These are phyloP conservation scores for Barnettozyma siamensis DNA, from an alignment of 805 yeast species.

Conservation along the genomic window DNA sequence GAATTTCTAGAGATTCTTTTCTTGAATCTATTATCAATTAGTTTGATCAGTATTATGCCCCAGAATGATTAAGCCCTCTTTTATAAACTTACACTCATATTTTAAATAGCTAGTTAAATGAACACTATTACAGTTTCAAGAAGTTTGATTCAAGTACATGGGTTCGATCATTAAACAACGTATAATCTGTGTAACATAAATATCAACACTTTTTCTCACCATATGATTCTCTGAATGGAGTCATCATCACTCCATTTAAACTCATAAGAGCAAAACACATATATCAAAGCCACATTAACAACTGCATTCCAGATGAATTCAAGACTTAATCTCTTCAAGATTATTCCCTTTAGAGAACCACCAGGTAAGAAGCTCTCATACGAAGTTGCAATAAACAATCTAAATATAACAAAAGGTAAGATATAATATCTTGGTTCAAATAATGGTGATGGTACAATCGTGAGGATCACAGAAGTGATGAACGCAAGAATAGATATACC, in stretches of 20 bases:
- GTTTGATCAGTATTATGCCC: too few relatives aligned
- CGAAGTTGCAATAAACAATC: conserved; percentile 48
- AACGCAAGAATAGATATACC: conserved; percentile 47
- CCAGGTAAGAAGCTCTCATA: conserved; percentile 23
- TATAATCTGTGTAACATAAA: too few relatives aligned
- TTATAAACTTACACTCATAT: too few relatives aligned
- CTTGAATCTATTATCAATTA: too few relatives aligned
- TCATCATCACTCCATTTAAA: conserved; percentile 66
- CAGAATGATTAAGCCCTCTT: too few relatives aligned
- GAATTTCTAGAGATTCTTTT: too few relatives aligned
- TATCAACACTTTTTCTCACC: too few relatives aligned
- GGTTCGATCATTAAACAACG: too few relatives aligned
- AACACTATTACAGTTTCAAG: background rate
- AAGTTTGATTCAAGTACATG: too few relatives aligned
- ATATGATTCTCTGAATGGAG: conserved; percentile 71
- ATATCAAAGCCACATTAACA: conserved; percentile 48
- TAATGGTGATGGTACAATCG: conserved; percentile 83
- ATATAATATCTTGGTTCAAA: conserved; percentile 93
- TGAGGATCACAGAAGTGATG: conserved; percentile 45
- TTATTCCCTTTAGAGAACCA: conserved; percentile 18
- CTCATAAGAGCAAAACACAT: conserved; percentile 53
- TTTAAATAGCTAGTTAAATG: too few relatives aligned
- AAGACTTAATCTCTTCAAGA: conserved; percentile 32
- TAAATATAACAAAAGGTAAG: conserved; percentile 70
- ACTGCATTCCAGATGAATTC: conserved; percentile 62